Percentiles rank a stretch among this genome's conserved stretches.
These are phyloP conservation scores for Epipyxis sp. DNA, from an alignment of 108 stramenopile genomes.

Conservation along the genomic window DNA sequence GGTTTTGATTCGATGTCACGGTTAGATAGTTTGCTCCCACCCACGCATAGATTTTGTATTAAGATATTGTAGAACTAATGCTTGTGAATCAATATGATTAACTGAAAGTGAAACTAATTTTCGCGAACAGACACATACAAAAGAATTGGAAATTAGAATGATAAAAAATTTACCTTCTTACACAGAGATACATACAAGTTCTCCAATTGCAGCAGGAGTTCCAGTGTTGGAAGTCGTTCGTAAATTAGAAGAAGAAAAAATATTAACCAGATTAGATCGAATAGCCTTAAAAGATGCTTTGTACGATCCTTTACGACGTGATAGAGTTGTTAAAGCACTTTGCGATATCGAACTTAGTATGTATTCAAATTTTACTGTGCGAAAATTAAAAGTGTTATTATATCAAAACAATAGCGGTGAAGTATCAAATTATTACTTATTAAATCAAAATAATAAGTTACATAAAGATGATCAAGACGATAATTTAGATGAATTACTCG, in stretches of 20 bases:
- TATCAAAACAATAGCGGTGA: conserved; percentile 12
- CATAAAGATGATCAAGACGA: too few relatives aligned
- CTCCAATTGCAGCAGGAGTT: conserved; percentile 22
- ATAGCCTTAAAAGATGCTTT: conserved; percentile 1
- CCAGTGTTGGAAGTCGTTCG: conserved; percentile 19
- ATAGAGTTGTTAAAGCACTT: neutral
- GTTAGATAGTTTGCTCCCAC: too few relatives aligned
- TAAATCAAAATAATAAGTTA: too few relatives aligned
- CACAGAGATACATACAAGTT: conserved; percentile 16
- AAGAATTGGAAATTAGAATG: too few relatives aligned
- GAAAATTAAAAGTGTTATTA: neutral
- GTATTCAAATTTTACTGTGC: neutral
- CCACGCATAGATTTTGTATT: too few relatives aligned
- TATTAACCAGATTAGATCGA: conserved; percentile 3
- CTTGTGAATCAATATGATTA: too few relatives aligned
- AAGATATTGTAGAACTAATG: too few relatives aligned
- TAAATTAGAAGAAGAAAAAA: conserved; percentile 28
- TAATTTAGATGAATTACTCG: too few relatives aligned
- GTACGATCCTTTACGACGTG: conserved; percentile 14
- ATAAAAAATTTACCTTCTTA: neutral
- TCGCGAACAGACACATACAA: too few relatives aligned
- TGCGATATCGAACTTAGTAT: neutral
- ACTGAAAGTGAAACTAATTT: too few relatives aligned
- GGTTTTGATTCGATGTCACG: too few relatives aligned
- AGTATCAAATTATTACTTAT: too few relatives aligned